Evolutionary conservation across 306 rosid genomes (phyloP), one percentile per base, ranked within the genome.

Genomic region (Elaeagnus macrophylla): DNA sequence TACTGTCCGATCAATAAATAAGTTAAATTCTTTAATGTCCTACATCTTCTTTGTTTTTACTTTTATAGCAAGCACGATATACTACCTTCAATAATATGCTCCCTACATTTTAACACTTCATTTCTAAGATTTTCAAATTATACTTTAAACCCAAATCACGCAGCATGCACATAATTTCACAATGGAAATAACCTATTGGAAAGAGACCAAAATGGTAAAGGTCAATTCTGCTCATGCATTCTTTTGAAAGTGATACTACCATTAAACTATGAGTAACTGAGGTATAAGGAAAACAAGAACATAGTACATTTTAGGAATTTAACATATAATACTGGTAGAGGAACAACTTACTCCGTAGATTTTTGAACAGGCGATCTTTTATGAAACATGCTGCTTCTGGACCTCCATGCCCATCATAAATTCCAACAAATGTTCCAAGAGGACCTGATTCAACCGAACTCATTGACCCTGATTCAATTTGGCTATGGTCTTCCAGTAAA

Each of bases 321-420:
- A 38, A 25, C 32, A 25, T 19, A 9, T 17, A 13, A 18, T 59
- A 50, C 18, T 61, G 37, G 67, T 10, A 53, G 46, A 67, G 65
- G 65, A 71, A 59, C 13, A 67, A 76, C 89, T 16, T 75, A 91
- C 96, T 84, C 75, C 64, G 77, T 57, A 93, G 54, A 74, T 93
- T 70, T 16, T 73, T 75, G 67, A 80, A 93, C 14, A 93, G 75
- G 42, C 25, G 79, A 7, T 81, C 85, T 51, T 82, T 84, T 36
- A 93, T 62, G 54, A 93, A 93, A 20, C 84, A 82, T 12, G 99
- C 59, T 63, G 94, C 72, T 67, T 87, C 99, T 16, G 99, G 94
- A 67, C 96, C 99, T 48, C 95, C 99, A 63, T 93, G 99, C 4
- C 99, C 99, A 64, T 93, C 99, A 55, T 93, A 87, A 32, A 93